Percentiles rank a stretch among this genome's conserved stretches.
Evolutionary conservation across 331 rosid genomes (phyloP).

Genomic region (Prunus yedoensis): DNA sequence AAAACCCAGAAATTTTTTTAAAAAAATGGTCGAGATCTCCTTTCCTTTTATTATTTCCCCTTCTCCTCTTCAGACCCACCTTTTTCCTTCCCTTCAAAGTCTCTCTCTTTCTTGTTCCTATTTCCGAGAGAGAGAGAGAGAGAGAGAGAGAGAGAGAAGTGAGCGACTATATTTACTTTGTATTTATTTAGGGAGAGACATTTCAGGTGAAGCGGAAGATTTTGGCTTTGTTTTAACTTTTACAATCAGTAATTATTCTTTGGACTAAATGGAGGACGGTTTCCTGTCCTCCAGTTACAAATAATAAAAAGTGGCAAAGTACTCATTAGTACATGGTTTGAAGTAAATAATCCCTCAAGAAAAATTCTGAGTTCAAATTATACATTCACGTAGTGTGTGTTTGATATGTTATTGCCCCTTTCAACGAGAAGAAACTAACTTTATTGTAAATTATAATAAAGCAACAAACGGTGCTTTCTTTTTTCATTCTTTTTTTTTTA

Average conservation of each 20-base stretch:
- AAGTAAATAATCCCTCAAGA: too few relatives aligned
- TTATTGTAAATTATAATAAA: too few relatives aligned
- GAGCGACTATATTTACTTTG: neutral
- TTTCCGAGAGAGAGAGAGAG: conserved; percentile 30
- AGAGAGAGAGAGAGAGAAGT: conserved; percentile 24
- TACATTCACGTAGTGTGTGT: too few relatives aligned
- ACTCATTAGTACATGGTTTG: fast-evolving
- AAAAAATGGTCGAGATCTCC: conserved; percentile 59
- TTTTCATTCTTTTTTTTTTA: too few relatives aligned
- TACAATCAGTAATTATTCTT: neutral
- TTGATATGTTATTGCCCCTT: fast-evolving
- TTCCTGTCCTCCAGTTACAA: neutral
- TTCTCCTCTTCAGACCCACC: neutral
- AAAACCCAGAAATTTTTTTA: conserved; percentile 28
- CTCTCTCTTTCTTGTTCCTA: conserved; percentile 23
- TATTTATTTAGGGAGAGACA: conserved; percentile 10
- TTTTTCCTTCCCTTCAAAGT: conserved; percentile 17
- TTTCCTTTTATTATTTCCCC: conserved; percentile 6
- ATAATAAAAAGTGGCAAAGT: neutral
- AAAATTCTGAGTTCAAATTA: fast-evolving
- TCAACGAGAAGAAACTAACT: too few relatives aligned
- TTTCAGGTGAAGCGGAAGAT: neutral
- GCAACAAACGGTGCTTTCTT: too few relatives aligned
- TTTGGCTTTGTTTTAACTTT: neutral
- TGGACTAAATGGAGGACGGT: neutral